Conservation (phyloP, 345 rosid genomes). For the Ricinus communis region DNA sequence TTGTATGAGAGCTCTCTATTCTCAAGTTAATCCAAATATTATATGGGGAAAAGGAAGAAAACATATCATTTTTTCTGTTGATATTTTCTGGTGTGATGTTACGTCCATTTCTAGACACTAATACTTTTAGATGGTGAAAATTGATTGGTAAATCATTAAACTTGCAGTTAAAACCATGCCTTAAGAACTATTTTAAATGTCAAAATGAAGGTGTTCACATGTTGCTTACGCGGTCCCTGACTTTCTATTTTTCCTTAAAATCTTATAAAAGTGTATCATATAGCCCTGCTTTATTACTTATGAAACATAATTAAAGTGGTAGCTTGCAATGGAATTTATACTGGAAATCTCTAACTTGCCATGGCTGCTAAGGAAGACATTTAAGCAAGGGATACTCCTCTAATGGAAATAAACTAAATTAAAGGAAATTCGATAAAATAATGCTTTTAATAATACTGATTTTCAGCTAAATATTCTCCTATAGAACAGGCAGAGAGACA, state of each 20-base stretch:
- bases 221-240: not conserved
- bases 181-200: not conserved
- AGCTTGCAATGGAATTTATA: not conserved
- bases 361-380: not conserved
- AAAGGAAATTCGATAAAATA: too few species aligned
- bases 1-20: constrained; percentile 8
- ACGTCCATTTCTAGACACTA: not conserved
- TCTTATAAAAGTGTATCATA: not conserved
- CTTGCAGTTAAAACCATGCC: not conserved
- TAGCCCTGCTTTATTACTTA: not conserved
- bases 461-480: too few species aligned
- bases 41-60: not conserved
- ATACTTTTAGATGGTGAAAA: not conserved
- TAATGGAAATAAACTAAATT: not conserved
- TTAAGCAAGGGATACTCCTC: not conserved
- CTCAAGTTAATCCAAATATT: not conserved
- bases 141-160: not conserved
- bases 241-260: not conserved
- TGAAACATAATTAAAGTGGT: not conserved
- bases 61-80: not conserved
- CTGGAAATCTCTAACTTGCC: not conserved
- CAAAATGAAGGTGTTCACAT: not conserved
- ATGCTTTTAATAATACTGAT: not conserved
- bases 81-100: not conserved
- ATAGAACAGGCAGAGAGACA: too few species aligned